Evolutionary conservation across 352 stramenopile species (phyloP).

Genomic region (Phytophthora crassamura): DNA sequence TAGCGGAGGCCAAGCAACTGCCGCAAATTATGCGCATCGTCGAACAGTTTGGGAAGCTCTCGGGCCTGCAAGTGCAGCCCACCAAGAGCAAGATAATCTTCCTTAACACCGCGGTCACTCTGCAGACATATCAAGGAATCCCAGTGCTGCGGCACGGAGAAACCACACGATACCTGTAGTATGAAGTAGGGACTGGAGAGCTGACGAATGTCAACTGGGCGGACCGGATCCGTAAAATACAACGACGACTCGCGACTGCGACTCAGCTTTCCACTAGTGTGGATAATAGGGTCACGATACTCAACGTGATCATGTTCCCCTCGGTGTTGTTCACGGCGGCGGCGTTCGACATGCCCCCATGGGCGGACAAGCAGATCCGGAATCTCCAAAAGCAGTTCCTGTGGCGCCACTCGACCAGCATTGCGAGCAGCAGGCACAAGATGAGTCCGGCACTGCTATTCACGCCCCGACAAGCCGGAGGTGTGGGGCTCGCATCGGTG

Average conservation of each 20-base stretch:
- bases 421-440: too few species aligned
- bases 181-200: background rate
- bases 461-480: too few species aligned
- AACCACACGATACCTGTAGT: background rate
- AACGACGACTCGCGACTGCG: background rate
- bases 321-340: too few species aligned
- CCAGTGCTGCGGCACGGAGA: background rate
- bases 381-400: too few species aligned
- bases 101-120: background rate
- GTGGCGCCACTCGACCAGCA: too few species aligned
- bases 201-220: background rate
- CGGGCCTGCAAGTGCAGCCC: background rate
- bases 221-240: background rate
- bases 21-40: background rate
- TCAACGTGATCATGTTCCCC: too few species aligned
- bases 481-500: too few species aligned
- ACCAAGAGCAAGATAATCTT: background rate
- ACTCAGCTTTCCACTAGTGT: background rate
- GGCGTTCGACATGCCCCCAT: too few species aligned
- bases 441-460: too few species aligned
- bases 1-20: background rate
- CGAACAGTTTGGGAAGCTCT: background rate
- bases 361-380: too few species aligned
- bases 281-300: background rate
- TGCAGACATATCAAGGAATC: background rate